Base-by-base conservation (phyloP, 371 early-diverging fungal species). In the Syncephalastrum contaminatum region DNA sequence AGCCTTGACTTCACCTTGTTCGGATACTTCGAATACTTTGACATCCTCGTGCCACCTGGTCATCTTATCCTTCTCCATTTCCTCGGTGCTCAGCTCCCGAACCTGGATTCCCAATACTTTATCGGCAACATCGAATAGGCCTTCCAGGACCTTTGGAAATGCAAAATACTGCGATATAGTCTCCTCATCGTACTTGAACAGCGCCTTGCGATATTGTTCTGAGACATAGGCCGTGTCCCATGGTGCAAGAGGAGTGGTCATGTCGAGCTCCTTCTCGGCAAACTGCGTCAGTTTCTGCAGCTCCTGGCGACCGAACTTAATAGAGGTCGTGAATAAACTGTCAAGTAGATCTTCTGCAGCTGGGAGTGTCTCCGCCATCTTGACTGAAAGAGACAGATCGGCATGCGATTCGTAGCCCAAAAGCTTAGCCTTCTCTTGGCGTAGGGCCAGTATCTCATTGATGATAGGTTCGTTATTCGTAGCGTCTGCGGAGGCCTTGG, bases 1-100 rank as follows among this genome's bases (percentile, higher is more conserved):
- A 0, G 87, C 87, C 47, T 79, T 72, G 10, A 79, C 59, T 21
- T 77, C 47, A 6, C 68, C 73, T 10, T 72, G 58, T 43, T 86
- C 86, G 40, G 75, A 67, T 0, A 85, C 83, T 57, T 83, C 76
- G 63, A 82, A 87, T 3, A 85, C 75, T 54, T 82, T 84, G 51
- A 85, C 87, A 60, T 87, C 87, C 46, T 80, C 72, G 58, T 85
- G 77, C 87, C 87, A 87, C 0, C 67, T 73, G 1, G 78, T 80
- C 27, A 84, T 66, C 0, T 70, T 72, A 36, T 54, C 59, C 2
- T 64, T 42, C 10, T 55, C 47, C 46, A 77, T 60, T 46, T 86
- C 84, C 4, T 53, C 53, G 2, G 44, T 21, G 18, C 52, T 51
- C 51, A 84, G 46, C 40, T 83, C 82, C 13, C 69, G 67, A 10